Evolutionary conservation across 352 stramenopile genomes (phyloP).

Genomic region (Phytophthora chlamydospora): DNA sequence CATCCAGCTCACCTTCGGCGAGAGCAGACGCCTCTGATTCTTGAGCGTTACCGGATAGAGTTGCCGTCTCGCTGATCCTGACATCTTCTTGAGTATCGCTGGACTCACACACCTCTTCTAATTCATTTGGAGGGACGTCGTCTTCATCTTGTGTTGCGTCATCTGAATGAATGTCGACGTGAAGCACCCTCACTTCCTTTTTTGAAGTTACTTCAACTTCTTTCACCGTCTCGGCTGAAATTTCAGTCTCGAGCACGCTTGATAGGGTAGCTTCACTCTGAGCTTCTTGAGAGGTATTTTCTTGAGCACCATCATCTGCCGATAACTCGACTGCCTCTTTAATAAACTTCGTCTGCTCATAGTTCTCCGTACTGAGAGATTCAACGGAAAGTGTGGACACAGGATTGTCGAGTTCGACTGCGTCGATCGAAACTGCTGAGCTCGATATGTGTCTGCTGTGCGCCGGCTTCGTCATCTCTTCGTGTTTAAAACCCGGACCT

Average conservation of each 20-base stretch:
- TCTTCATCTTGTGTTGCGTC: constrained; percentile 7
- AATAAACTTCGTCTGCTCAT: neutral
- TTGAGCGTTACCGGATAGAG: constrained; percentile 6
- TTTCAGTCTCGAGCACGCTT: constrained; percentile 2
- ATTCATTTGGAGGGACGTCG: neutral
- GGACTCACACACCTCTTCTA: constrained; percentile 1
- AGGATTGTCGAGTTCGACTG: constrained; percentile 10
- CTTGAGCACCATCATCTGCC: constrained; percentile 1
- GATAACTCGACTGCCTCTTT: constrained; percentile 1
- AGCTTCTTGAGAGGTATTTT: constrained; percentile 9
- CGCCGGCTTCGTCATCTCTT: constrained; percentile 8
- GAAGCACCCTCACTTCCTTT: constrained; percentile 11
- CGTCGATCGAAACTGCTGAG: constrained; percentile 9
- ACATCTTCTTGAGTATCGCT: constrained; percentile 1
- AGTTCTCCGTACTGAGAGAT: neutral
- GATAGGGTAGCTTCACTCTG: neutral
- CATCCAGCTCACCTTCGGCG: constrained; percentile 3
- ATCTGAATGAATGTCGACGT: constrained; percentile 10
- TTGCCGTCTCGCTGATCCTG: neutral
- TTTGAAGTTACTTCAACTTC: constrained; percentile 30
- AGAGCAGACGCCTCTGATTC: neutral
- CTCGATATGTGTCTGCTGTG: constrained; percentile 8
- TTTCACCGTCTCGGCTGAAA: constrained; percentile 4
- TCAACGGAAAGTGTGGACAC: neutral
- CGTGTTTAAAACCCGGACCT: constrained; percentile 1